Evolutionary conservation across 768 basidiomycete species (phyloP).

Genomic region (Hygrocybe punicea): DNA sequence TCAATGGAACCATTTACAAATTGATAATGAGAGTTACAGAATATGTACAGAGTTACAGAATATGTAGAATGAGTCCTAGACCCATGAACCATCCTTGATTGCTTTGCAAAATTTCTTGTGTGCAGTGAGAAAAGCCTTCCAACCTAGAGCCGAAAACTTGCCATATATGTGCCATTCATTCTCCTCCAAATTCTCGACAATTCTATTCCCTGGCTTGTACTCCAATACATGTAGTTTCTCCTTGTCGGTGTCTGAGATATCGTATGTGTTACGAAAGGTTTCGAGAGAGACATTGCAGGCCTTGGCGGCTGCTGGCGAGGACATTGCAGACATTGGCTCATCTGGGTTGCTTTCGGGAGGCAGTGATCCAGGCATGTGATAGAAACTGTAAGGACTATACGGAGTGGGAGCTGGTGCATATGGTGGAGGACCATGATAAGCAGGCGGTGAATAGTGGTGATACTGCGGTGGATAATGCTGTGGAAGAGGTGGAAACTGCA

Average conservation of each 20-base stretch:
- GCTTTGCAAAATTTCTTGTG: not conserved
- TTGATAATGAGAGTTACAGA: not conserved
- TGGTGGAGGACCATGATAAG: too few relatives aligned
- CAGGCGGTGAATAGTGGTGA: not conserved
- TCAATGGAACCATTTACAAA: not conserved
- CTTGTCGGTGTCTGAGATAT: not conserved
- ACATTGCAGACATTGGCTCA: too few relatives aligned
- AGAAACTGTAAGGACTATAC: too few relatives aligned
- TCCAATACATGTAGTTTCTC: not conserved
- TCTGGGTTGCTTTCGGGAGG: too few relatives aligned
- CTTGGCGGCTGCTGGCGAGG: too few relatives aligned
- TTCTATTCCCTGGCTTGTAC: not conserved
- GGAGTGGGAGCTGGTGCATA: too few relatives aligned
- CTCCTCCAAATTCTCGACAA: not conserved
- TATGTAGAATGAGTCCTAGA: too few relatives aligned
- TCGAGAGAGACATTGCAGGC: too few relatives aligned
- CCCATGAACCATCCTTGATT: not conserved
- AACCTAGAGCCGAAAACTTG: not conserved
- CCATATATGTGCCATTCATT: too few relatives aligned
- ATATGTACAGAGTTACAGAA: not conserved
- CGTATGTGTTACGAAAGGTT: not conserved
- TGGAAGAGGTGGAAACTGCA: too few relatives aligned
- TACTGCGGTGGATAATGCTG: too few relatives aligned
- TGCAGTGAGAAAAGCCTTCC: not conserved
- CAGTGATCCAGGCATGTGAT: too few relatives aligned